phyloP scores from a whole-genome alignment of 73 alveolate genomes.

The Tetrahymena elliotti region DNA sequence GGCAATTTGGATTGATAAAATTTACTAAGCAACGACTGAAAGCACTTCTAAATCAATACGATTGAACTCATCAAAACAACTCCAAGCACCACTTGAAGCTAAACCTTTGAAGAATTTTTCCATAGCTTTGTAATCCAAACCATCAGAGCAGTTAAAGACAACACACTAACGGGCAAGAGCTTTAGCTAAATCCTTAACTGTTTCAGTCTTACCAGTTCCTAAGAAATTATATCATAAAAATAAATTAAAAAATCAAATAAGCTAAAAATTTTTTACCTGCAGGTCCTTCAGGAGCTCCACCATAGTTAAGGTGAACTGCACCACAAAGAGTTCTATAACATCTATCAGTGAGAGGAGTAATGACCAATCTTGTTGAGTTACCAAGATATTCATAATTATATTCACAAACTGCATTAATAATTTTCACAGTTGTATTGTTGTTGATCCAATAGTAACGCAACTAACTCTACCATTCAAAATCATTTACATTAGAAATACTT shows the following conservation, averaged over 20 bases:
- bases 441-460: constrained; percentile 83
- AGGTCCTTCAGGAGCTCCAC: constrained; percentile 97
- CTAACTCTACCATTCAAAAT: constrained; percentile 67
- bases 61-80: constrained; percentile 99
- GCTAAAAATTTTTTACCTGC: constrained; percentile 46
- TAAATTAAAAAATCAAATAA: not conserved
- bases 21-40: constrained; percentile 80
- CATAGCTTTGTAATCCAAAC: constrained; percentile 94
- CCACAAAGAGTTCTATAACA: constrained; percentile 94
- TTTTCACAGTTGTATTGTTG: constrained; percentile 83
- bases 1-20: constrained; percentile 79
- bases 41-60: constrained; percentile 96
- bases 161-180: constrained; percentile 91
- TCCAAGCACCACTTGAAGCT: constrained; percentile 99
- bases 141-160: constrained; percentile 96
- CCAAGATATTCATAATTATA: constrained; percentile 94
- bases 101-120: constrained; percentile 99
- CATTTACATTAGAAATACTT: constrained; percentile 39
- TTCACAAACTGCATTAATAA: constrained; percentile 80
- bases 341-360: constrained; percentile 98
- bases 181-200: constrained; percentile 97
- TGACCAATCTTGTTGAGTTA: constrained; percentile 86
- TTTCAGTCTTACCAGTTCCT: constrained; percentile 97
- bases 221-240: not conserved
- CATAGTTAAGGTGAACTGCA: constrained; percentile 88